Base-by-base conservation (phyloP, 352 stramenopile genomes). In the Globisporangium paddicum region DNA sequence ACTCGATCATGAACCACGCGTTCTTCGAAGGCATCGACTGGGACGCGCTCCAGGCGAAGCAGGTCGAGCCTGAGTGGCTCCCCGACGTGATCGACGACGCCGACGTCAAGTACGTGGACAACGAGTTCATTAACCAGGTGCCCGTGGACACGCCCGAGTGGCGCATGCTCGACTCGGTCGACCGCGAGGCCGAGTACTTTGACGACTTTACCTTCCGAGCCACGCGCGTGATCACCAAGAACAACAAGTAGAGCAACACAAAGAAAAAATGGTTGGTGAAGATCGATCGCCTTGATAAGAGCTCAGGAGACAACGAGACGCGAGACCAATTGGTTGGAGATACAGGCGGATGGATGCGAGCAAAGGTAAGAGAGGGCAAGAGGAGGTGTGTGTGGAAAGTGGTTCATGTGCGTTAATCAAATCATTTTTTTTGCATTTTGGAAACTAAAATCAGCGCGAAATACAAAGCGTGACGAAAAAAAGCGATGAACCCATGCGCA, bases 1-100 rank as follows among this genome's bases (percentile, higher is more conserved):
- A 96, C 28, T 85, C 78, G 51, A 94, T 95, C 66, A 95, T 95
- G 86, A 86, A 86, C 41, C 87, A 96, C 47, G 68, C 82, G 35
- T 97, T 94, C 74, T 97, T 97, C 44, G 66, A 80, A 1, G 77
- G 81, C 25, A 79, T 97, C 42, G 87, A 97, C 50, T 97, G 87
- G 87, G 83, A 96, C 46, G 76, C 72, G 10, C 58, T 95, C 25
- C 86, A 95, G 58, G 72, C 75, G 21, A 95, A 95, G 58, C 82
- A 88, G 58, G 51, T 91, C 54, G 66, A 84, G 47, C 86, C 86
- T 0, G 82, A 92, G 63, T 95, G 86, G 86, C 52, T 93, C 2
- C 86, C 86, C 0, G 83, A 93, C 44, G 77, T 93, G 57, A 80
- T 93, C 44, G 83, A 93, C 60, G 82, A 93, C 37, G 77, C 80